These are phyloP conservation scores for Trichophyton simii DNA, from an alignment of 2,329 filamentous ascomycete genomes.

Conservation along the genomic window DNA sequence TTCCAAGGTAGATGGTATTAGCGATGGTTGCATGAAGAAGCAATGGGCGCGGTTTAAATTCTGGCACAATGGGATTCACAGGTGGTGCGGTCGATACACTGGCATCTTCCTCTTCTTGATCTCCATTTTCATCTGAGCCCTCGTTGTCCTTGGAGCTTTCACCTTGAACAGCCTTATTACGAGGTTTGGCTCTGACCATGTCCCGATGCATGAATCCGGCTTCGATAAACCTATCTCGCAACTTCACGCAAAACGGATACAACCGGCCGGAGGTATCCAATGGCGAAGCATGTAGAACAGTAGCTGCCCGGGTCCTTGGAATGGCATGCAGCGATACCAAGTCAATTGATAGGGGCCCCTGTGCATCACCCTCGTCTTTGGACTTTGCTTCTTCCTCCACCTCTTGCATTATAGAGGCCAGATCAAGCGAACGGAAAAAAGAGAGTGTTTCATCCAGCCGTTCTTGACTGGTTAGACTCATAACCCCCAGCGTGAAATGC, in stretches of 20 bases:
- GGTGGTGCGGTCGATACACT: not conserved
- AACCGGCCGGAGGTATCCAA: conserved; percentile 29
- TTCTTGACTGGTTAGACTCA: conserved; percentile 52
- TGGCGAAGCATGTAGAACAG: conserved; percentile 29
- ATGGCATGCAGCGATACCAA: conserved; percentile 32
- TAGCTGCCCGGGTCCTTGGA: conserved; percentile 25
- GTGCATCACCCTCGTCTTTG: not conserved
- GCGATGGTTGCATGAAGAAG: conserved; percentile 73
- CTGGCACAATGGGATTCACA: not conserved
- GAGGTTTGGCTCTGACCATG: conserved; percentile 8
- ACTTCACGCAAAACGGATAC: conserved; percentile 29
- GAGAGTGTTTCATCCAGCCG: conserved; percentile 36
- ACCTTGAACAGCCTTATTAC: not conserved
- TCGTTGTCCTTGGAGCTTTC: not conserved
- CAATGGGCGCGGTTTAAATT: conserved; percentile 40
- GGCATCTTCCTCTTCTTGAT: not conserved
- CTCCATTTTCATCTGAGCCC: not conserved
- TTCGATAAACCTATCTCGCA: conserved; percentile 33
- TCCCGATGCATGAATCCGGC: conserved; percentile 28
- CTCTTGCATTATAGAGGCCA: conserved; percentile 27
- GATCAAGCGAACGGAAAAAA: conserved; percentile 36
- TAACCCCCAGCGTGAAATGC: conserved; percentile 77
- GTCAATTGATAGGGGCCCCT: conserved; percentile 30
- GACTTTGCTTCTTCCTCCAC: conserved; percentile 24
- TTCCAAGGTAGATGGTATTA: conserved; percentile 61